These are phyloP conservation scores for Kurtzmaniella quercitrusa DNA, from an alignment of 1,139 yeast genomes.

Conservation along the genomic window DNA sequence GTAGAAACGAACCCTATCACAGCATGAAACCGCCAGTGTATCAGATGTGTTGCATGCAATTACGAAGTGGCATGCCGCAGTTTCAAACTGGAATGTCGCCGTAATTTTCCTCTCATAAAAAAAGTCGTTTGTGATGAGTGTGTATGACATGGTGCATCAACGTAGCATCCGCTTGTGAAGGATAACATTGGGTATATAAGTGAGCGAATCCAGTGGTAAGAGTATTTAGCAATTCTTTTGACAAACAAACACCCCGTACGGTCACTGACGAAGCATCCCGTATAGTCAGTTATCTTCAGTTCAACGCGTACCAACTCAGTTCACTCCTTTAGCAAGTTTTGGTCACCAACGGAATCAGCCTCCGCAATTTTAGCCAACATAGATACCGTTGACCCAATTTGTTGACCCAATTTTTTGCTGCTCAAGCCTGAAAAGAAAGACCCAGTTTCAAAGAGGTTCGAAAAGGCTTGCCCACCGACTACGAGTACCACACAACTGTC, in stretches of 20 bases:
- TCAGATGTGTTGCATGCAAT: neutral
- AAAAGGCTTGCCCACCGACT: no score
- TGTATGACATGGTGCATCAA: neutral
- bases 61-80: neutral
- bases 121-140: neutral
- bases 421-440: no score
- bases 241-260: neutral
- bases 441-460: no score
- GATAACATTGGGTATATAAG: neutral
- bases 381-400: no score
- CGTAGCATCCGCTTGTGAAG: neutral
- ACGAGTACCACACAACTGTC: no score
- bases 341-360: neutral
- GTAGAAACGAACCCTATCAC: no score
- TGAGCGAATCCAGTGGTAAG: neutral
- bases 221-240: neutral
- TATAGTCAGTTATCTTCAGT: no score
- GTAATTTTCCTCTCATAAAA: neutral
- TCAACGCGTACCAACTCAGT: neutral
- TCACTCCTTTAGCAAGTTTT: neutral
- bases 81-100: neutral
- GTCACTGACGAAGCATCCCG: no score
- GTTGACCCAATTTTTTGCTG: no score
- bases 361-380: neutral
- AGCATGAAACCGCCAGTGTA: neutral